These are phyloP conservation scores for Sabuloglossum arenarium DNA, from an alignment of 495 filamentous ascomycete genomes.

Conservation along the genomic window DNA sequence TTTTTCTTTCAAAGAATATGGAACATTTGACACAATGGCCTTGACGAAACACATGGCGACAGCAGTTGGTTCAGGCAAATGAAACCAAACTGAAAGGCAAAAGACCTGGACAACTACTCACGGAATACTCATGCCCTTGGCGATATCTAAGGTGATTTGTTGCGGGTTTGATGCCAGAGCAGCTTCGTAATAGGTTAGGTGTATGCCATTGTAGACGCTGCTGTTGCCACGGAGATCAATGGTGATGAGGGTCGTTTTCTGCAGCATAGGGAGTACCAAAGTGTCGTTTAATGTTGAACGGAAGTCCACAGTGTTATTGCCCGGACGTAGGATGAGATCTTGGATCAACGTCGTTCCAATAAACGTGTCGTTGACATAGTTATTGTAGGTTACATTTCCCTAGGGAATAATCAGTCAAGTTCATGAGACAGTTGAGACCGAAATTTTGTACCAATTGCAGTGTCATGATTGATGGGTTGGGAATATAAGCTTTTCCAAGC, in stretches of 20 bases:
- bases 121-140: not conserved
- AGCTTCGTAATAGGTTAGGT: constrained; percentile 38
- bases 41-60: not conserved
- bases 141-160: not conserved
- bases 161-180: constrained; percentile 16
- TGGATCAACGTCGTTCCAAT: constrained; percentile 35
- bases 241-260: constrained; percentile 31
- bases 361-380: constrained; percentile 25
- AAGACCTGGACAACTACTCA: no score
- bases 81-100: not conserved
- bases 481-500: constrained; percentile 39
- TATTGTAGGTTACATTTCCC: constrained; percentile 45
- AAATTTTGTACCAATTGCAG: constrained; percentile 31
- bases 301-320: constrained; percentile 36
- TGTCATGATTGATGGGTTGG: constrained; percentile 46
- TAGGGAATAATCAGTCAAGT: constrained; percentile 15
- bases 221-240: constrained; percentile 35
- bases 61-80: no score
- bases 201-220: constrained; percentile 34
- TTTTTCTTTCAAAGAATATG: no score
- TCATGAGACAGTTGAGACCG: not conserved
- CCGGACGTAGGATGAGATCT: constrained; percentile 36
- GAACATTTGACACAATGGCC: not conserved
- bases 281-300: constrained; percentile 28
- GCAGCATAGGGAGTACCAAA: constrained; percentile 22